These are phyloP conservation scores for Phytophthora macrochlamydospora DNA, from an alignment of 352 stramenopile species.

Conservation along the genomic window DNA sequence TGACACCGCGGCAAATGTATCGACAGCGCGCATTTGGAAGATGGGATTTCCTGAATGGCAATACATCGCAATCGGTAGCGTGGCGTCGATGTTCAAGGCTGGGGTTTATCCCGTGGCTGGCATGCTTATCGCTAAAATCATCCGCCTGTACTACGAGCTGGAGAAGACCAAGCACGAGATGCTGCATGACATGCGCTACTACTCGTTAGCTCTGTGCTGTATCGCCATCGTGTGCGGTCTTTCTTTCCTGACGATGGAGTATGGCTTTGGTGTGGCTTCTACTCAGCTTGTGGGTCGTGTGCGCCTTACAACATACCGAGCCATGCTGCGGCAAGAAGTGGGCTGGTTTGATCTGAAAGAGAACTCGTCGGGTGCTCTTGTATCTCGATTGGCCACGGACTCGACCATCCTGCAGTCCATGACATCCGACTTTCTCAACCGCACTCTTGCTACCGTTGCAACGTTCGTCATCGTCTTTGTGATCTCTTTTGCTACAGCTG, in stretches of 20 bases:
- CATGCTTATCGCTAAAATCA: slow-evolving; percentile 57
- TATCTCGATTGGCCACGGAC: slow-evolving; percentile 72
- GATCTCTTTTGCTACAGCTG: slow-evolving; percentile 60
- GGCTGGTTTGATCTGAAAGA: slow-evolving; percentile 10
- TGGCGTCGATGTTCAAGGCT: slow-evolving; percentile 46
- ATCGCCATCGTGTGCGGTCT: slow-evolving; percentile 47
- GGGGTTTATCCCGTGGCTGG: slow-evolving; percentile 58
- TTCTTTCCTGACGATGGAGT: slow-evolving; percentile 48
- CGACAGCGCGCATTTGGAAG: slow-evolving; percentile 48
- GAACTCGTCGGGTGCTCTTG: slow-evolving; percentile 18
- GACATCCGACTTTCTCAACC: slow-evolving; percentile 73
- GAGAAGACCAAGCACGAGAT: slow-evolving; percentile 47
- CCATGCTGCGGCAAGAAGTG: slow-evolving; percentile 56
- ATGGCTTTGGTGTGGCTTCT: slow-evolving; percentile 57
- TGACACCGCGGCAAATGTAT: slow-evolving; percentile 3
- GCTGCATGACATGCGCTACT: slow-evolving; percentile 39
- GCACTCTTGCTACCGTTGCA: slow-evolving; percentile 53
- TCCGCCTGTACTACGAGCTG: slow-evolving; percentile 55
- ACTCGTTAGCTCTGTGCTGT: slow-evolving; percentile 21
- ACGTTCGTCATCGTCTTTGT: slow-evolving; percentile 55
- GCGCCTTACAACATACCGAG: slow-evolving; percentile 42
- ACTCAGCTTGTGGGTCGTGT: slow-evolving; percentile 50
- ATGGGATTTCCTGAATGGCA: slow-evolving; percentile 51
- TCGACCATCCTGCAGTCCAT: slow-evolving; percentile 76
- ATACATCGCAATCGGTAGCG: slow-evolving; percentile 43